These are phyloP conservation scores for Raphanus hybrid DNA, from an alignment of 441 rosid species.

Conservation along the genomic window DNA sequence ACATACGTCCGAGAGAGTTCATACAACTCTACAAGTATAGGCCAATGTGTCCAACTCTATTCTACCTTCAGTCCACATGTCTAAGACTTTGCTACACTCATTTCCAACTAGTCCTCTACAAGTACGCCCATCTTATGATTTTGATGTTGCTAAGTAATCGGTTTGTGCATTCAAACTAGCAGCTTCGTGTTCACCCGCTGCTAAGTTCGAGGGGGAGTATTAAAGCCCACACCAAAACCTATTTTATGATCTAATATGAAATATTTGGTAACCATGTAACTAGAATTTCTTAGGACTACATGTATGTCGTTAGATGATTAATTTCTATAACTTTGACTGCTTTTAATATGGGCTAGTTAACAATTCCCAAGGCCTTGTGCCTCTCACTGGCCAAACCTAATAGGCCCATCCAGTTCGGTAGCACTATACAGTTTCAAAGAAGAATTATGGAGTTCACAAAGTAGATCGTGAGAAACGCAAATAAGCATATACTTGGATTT, in stretches of 20 bases:
- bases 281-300: not conserved
- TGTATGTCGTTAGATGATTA: not conserved
- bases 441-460: not conserved
- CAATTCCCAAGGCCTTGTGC: not conserved
- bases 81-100: not conserved
- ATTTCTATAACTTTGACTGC: too few relatives aligned
- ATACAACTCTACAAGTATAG: not conserved
- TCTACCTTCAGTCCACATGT: not conserved
- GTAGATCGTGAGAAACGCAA: slow-evolving; percentile 5
- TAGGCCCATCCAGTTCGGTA: not conserved
- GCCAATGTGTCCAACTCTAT: not conserved
- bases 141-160: not conserved
- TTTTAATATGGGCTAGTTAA: not conserved
- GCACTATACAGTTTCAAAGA: not conserved
- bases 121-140: not conserved
- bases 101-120: not conserved
- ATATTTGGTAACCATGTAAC: not conserved
- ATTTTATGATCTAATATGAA: not conserved
- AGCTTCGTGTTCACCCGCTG: not conserved
- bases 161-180: not conserved
- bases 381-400: not conserved
- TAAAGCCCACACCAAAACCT: not conserved
- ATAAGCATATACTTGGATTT: slow-evolving; percentile 2
- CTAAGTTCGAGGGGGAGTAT: not conserved
- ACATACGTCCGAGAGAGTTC: not conserved